A percentile compares a stretch with the other conserved stretches of the same genome.
These are phyloP conservation scores for Quercus tomentella DNA, from an alignment of 331 rosid species.

Conservation along the genomic window DNA sequence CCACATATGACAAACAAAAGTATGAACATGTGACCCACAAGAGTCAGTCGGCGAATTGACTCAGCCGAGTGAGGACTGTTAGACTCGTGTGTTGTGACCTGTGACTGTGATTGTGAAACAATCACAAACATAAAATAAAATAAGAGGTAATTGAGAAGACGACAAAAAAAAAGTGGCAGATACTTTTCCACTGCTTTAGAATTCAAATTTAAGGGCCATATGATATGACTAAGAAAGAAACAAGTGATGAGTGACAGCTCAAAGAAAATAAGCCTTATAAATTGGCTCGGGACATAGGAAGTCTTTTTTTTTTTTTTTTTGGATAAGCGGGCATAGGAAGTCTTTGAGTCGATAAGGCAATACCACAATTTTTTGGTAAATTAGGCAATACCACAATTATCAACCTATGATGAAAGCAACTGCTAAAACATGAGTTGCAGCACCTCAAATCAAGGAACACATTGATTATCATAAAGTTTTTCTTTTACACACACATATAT, in stretches of 20 bases:
- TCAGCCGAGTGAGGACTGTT: not conserved
- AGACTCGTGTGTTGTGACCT: not conserved
- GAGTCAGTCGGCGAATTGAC: not conserved
- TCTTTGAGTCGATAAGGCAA: not conserved
- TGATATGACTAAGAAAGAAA: not conserved
- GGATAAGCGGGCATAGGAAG: not conserved
- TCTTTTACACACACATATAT: not conserved
- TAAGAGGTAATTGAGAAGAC: not conserved
- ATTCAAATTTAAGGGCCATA: not conserved
- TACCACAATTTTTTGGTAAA: not conserved
- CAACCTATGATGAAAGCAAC: not conserved
- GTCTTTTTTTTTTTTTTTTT: no score
- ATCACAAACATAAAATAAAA: not conserved
- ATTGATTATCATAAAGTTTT: not conserved
- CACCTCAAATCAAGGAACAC: not conserved
- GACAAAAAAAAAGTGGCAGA: slow-evolving; percentile 6
- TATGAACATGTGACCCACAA: not conserved
- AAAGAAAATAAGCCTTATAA: not conserved
- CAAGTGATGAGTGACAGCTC: not conserved
- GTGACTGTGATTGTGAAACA: not conserved
- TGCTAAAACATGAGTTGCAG: not conserved
- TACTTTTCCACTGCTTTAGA: not conserved
- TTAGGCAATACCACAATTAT: not conserved
- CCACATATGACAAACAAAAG: not conserved
- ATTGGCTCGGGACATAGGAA: not conserved